Evolutionary conservation across 164 flowering plant species (phyloP).

Genomic region (Santalum album): DNA sequence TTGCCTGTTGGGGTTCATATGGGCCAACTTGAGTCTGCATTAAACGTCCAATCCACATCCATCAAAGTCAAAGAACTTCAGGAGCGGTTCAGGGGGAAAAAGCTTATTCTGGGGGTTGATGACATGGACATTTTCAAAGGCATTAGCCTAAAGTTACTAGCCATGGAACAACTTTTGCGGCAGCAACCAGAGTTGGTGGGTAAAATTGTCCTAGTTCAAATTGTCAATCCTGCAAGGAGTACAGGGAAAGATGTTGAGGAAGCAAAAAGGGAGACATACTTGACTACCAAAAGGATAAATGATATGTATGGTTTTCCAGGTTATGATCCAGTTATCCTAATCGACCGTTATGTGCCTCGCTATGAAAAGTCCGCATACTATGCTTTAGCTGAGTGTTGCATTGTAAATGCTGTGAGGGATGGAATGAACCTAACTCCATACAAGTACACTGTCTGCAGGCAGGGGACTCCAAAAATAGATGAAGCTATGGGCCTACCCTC

Average conservation of each 20-base stretch:
- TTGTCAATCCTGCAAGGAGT: slow-evolving; percentile 46
- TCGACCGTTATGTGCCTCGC: slow-evolving; percentile 24
- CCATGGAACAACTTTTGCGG: slow-evolving; percentile 36
- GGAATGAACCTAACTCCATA: slow-evolving; percentile 48
- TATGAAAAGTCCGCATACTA: slow-evolving; percentile 36
- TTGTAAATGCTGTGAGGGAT: slow-evolving; percentile 48
- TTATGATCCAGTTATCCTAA: slow-evolving; percentile 30
- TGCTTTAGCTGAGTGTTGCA: slow-evolving; percentile 36
- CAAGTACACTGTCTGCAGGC: slow-evolving; percentile 37
- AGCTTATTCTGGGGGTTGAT: slow-evolving; percentile 38
- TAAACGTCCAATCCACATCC: slow-evolving; percentile 20
- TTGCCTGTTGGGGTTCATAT: slow-evolving; percentile 42
- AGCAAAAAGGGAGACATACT: slow-evolving; percentile 24
- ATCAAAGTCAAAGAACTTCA: slow-evolving; percentile 28
- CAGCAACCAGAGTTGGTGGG: slow-evolving; percentile 23
- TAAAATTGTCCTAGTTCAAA: slow-evolving; percentile 35
- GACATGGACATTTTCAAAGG: slow-evolving; percentile 59
- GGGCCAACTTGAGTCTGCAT: slow-evolving; percentile 32
- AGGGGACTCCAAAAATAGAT: slow-evolving; percentile 30
- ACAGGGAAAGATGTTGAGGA: slow-evolving; percentile 37
- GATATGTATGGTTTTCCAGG: slow-evolving; percentile 24
- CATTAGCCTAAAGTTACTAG: slow-evolving; percentile 34
- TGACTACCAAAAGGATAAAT: slow-evolving; percentile 26
- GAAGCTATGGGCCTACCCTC: slow-evolving; percentile 19
- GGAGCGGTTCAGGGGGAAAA: slow-evolving; percentile 27